Evolutionary conservation across 495 filamentous ascomycete species (phyloP).

Genomic region (Trichoderma virens): DNA sequence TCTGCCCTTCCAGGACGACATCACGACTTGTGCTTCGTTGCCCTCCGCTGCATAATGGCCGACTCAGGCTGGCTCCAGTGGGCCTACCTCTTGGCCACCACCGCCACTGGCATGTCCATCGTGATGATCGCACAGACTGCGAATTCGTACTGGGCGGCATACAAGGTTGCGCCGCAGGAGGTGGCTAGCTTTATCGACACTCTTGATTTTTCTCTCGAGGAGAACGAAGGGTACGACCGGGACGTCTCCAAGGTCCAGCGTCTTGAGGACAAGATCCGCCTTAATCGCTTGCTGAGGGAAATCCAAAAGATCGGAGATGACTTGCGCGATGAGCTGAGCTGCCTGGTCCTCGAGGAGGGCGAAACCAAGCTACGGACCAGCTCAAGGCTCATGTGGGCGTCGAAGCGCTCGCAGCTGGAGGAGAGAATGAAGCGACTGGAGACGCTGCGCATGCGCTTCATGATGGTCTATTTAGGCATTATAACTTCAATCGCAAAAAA

Average conservation of each 20-base stretch:
- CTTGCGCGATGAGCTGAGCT: conserved; percentile 39
- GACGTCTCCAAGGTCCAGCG: conserved; percentile 41
- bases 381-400: conserved; percentile 42
- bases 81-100: conserved; percentile 38
- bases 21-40: conserved; percentile 4
- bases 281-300: conserved; percentile 42
- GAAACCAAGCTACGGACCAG: conserved; percentile 34
- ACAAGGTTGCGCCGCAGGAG: conserved; percentile 40
- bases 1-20: conserved; percentile 1
- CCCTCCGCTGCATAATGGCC: conserved; percentile 8
- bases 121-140: conserved; percentile 34
- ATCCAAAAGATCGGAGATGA: conserved; percentile 50
- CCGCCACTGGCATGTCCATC: conserved; percentile 40
- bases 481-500: conserved; percentile 32
- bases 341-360: conserved; percentile 35
- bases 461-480: conserved; percentile 48
- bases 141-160: conserved; percentile 36
- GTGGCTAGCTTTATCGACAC: conserved; percentile 42
- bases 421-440: conserved; percentile 51
- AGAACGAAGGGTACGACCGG: conserved; percentile 48
- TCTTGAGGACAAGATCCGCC: conserved; percentile 44
- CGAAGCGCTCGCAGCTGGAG: conserved; percentile 35
- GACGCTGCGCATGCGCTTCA: conserved; percentile 49
- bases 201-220: conserved; percentile 39
- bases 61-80: conserved; percentile 28